Evolutionary conservation across 495 filamentous ascomycete genomes (phyloP).

Genomic region (Annulohypoxylon stygium): DNA sequence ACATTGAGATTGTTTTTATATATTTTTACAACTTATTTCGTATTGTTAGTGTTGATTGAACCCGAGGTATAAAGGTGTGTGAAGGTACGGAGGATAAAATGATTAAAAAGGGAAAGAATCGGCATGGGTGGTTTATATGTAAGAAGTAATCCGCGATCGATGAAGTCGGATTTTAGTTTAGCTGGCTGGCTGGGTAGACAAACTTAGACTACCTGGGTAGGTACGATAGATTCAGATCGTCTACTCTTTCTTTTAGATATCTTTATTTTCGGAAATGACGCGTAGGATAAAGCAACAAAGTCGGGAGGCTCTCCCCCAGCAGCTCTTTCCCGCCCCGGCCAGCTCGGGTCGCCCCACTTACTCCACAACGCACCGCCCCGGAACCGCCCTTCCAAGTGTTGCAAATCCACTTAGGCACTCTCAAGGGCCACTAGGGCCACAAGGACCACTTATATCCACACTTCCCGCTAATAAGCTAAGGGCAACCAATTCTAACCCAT

Average conservation of each 20-base stretch:
- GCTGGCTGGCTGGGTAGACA: neutral
- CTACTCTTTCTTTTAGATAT: slow-evolving; percentile 13
- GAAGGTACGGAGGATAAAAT: neutral
- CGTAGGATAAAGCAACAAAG: slow-evolving; percentile 31
- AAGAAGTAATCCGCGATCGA: slow-evolving; percentile 2
- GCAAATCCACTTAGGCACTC: neutral
- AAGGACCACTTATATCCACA: slow-evolving; percentile 22
- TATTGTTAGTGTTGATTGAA: neutral
- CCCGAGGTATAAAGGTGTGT: neutral
- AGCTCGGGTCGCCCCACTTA: slow-evolving; percentile 39
- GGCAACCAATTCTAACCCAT: slow-evolving; percentile 34
- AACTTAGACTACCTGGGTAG: neutral
- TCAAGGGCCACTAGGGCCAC: neutral
- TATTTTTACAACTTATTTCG: no score
- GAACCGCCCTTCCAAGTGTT: slow-evolving; percentile 35
- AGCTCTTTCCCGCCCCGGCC: slow-evolving; percentile 42
- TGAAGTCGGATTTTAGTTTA: slow-evolving; percentile 15
- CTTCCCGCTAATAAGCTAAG: slow-evolving; percentile 45
- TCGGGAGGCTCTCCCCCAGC: slow-evolving; percentile 42
- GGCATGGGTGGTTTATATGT: neutral
- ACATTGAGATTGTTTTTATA: no score
- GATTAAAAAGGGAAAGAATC: slow-evolving; percentile 3
- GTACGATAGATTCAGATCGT: slow-evolving; percentile 14
- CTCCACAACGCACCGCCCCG: slow-evolving; percentile 45
- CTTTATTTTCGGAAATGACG: slow-evolving; percentile 44